Evolutionary conservation across 2,329 filamentous ascomycete genomes (phyloP), one percentile per base, ranked within the genome.

Genomic region (Calonectria crousiana): DNA sequence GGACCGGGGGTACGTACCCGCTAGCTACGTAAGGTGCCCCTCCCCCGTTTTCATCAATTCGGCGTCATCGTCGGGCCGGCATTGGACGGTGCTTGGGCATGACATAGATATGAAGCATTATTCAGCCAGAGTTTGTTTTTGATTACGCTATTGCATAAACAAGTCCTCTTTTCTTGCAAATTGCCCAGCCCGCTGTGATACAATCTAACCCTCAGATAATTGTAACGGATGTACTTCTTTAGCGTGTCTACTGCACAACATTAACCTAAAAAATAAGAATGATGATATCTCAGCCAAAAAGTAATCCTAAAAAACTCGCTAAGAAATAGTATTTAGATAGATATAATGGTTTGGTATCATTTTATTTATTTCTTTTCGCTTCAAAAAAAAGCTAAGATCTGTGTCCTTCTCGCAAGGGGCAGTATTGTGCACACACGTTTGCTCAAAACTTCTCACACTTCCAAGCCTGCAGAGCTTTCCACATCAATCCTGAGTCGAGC

Each of bases 1-100:
- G 66, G 58, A 41, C 67, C 56, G 53, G 58, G 56, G 72, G 78
- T 79, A 80, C 78, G 77, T 80, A 79, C 75, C 70, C 41, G 26
- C 41, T 47, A 47, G 30, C 62, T 74, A 71, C 78, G 76, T 78
- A 79, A 62, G 56, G 56, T 30, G 56, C 56, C 56, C 56, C 56
- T 60, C 56, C 36, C 26, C 56, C 56, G 56, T 62, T 62, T 62
- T 62, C 56, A 62, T 62, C 65, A 41, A 69, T 49, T 41, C 67
- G 68, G 73, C 49, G 32, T 30, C 56, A 72, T 66, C 64, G 28
- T 72, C 72, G 72, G 72, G 72, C 72, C 72, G 72, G 67, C 18
- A 16, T 28, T 41, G 32, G 69, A 18, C 36, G 26, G 36, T 38
- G 56, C n/a, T 56, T 34, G 26, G 16, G 23, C 44, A 23, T 47